Base-by-base conservation (phyloP, 2,329 filamentous ascomycete species). In the Bipolaris zeicola region DNA sequence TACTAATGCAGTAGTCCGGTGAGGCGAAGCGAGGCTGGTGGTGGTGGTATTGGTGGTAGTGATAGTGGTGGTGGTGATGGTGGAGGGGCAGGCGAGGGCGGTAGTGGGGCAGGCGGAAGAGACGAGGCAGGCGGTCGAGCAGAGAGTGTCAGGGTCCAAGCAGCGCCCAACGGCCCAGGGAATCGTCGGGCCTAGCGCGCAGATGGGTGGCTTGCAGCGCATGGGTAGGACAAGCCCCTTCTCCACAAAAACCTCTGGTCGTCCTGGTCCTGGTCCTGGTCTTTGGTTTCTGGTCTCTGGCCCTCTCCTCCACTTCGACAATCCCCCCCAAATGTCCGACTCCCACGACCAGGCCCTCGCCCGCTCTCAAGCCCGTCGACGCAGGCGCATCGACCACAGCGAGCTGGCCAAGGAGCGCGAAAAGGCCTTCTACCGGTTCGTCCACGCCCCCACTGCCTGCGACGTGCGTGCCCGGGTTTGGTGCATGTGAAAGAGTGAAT, bases 341-440 rank as follows among this genome's bases (percentile, higher is more conserved):
- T 46, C 34, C 31, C 53, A 52, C 57, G 58, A 61, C 39, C 53
- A 58, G 45, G 55, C 54, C 6, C 42, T 52, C 37, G 26, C 61
- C 24, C 61, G 62, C 39, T 52, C 62, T n/a, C 58, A 52, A 31
- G 60, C 52, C 24, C 51, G 52, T 45, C 55, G 52, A 41, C 62
- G 59, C 52, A 57, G 58, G 52, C 58, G 64, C 28, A 72, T 70
- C 64, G 66, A 70, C 43, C 64, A 69, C 20, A 54, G 60, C 3
- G 69, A 67, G 22, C 52, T 69, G 38, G 64, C 65, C 6, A 72
- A 68, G 33, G 71, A 75, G 55, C 69, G 72, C 55, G 71, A 75
- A 51, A 54, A 57, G 50, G 41, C 51, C 52, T 75, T 75, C 61
- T 75, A 74, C 60, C 66, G 71, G 72, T 73, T 56, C 16, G 42